Conservation (phyloP, 2,329 filamentous ascomycete genomes). For the Parastagonospora avenae region DNA sequence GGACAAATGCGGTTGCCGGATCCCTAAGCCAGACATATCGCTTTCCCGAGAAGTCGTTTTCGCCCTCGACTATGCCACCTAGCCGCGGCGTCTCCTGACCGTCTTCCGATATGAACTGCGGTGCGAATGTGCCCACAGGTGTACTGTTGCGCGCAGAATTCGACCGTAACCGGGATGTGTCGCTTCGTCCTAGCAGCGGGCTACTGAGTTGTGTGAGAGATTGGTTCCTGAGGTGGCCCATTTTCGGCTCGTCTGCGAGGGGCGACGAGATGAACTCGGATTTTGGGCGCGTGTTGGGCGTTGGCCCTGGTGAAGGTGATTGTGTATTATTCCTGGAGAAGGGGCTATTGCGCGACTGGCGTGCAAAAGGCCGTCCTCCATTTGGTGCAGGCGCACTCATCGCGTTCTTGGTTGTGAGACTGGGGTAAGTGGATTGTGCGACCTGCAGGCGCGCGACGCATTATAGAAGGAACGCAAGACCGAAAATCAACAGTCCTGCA, state of each 20-base stretch:
- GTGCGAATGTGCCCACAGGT: conserved; percentile 85
- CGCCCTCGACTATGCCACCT: conserved; percentile 79
- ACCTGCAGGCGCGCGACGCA: conserved; percentile 21
- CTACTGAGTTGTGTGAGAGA: conserved; percentile 62
- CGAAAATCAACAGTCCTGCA: conserved; percentile 9
- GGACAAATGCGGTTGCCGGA: conserved; percentile 83
- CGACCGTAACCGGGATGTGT: conserved; percentile 52
- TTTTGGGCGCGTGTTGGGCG: conserved; percentile 66
- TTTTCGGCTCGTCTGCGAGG: conserved; percentile 50
- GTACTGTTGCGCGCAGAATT: conserved; percentile 70
- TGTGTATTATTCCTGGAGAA: conserved; percentile 68
- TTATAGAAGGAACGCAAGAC: conserved; percentile 26
- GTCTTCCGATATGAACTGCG: conserved; percentile 90
- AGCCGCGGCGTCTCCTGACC: conserved; percentile 64
- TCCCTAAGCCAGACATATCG: conserved; percentile 98
- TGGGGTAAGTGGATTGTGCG: conserved; percentile 28
- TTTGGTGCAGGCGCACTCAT: conserved; percentile 64
- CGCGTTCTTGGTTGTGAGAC: conserved; percentile 13
- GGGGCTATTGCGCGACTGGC: conserved; percentile 73
- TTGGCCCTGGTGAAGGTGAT: conserved; percentile 64
- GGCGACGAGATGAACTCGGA: conserved; percentile 75
- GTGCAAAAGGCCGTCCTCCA: conserved; percentile 67
- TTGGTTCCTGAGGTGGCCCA: conserved; percentile 69
- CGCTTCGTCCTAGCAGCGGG: conserved; percentile 38
- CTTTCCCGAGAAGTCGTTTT: conserved; percentile 98